Base-by-base conservation (phyloP, 1,284 basidiomycete species). In the Trametes hirsuta region DNA sequence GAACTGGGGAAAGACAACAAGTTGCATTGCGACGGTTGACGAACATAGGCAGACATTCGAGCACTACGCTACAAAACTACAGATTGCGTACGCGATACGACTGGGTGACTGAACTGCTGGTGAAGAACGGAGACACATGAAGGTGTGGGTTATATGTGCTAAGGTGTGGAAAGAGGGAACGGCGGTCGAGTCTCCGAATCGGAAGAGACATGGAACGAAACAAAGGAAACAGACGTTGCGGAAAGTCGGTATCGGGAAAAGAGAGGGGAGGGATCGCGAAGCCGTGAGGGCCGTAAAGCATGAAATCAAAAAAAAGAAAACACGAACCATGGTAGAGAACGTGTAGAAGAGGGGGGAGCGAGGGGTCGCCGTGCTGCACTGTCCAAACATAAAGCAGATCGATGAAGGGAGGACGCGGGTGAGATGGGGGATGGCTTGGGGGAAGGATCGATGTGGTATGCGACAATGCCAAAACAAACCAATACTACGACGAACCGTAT, bases 61-160 rank as follows among this genome's bases (percentile, higher is more conserved):
- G 67, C 68, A 71, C 69, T 74, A 73, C 68, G 70, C 71, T 74
- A 74, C 72, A 74, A 66, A 72, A 71, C 69, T 73, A 71, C 71
- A 72, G 61, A 64, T 64, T 60, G 57, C 55, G 61, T 65, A 64
- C 66, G 67, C 64, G 60, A 69, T 70, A 64, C 57, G 61, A 60
- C 48, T 55, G 61, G 18, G 51, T 55, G 50, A 51, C 46, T 55
- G 34, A 40, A 46, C 48, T 15, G 48, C 50, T 37, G 53, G 46
- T 18, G 35, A 45, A 47, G 58, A 53, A 35, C 46, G 49, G 44
- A 42, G 40, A 55, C 14, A 24, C 11, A 35, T 41, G 46, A 55
- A 53, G 44, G 41, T 40, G 35, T 53, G 46, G 51, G 54, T 61
- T 55, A 46, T 42, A 46, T 30, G 51, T 41, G 53, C 35, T 47